These are phyloP conservation scores for Wallacemonas sp. DNA, from an alignment of 208 protist genomes.

Conservation along the genomic window DNA sequence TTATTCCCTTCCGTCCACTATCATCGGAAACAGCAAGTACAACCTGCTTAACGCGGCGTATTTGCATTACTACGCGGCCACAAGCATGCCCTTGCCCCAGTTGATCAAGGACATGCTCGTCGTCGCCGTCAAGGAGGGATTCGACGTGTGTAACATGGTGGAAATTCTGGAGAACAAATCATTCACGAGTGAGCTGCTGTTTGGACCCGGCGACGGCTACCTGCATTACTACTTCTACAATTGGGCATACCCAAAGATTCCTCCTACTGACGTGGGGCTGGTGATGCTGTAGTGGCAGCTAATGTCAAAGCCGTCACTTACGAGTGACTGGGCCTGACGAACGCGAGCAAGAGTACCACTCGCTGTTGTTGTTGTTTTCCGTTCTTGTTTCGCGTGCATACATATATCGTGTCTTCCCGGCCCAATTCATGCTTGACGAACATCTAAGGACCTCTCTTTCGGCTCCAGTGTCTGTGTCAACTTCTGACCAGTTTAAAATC, in stretches of 20 bases:
- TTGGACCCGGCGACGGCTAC: conserved; percentile 96
- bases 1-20: conserved; percentile 97
- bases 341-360: no score
- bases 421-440: no score
- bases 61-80: conserved; percentile 97
- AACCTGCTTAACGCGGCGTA: conserved; percentile 95
- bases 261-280: conserved; percentile 80
- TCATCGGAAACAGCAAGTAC: conserved; percentile 95
- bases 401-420: no score
- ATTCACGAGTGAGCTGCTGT: conserved; percentile 95
- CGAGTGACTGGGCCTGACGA: no score
- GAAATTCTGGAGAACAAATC: conserved; percentile 94
- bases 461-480: no score
- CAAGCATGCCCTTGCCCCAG: conserved; percentile 57
- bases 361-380: no score
- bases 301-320: no score
- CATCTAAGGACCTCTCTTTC: no score
- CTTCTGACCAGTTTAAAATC: no score
- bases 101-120: conserved; percentile 94
- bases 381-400: no score
- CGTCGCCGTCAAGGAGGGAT: conserved; percentile 81
- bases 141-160: conserved; percentile 99
- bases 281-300: conserved; percentile 88
- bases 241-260: conserved; percentile 91
- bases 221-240: conserved; percentile 99